Evolutionary conservation across 2,329 filamentous ascomycete species (phyloP).

Genomic region (Neonectria ditissima): DNA sequence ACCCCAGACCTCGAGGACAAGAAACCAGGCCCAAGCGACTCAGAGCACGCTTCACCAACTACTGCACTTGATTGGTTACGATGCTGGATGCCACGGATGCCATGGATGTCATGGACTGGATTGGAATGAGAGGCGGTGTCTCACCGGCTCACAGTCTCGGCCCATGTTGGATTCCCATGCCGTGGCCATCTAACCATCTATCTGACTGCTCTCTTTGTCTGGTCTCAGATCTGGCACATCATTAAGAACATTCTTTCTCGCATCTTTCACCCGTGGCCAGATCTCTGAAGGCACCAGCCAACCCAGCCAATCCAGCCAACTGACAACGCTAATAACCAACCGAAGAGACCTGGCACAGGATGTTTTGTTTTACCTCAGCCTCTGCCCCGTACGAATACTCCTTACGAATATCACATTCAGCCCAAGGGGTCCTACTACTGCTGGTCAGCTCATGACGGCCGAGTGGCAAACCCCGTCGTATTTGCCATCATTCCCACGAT

Average conservation of each 20-base stretch:
- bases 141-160: constrained; percentile 34
- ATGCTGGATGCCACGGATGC: neutral
- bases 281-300: constrained; percentile 23
- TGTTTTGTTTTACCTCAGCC: neutral
- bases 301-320: constrained; percentile 23
- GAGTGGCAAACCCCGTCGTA: neutral
- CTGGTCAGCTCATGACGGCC: neutral
- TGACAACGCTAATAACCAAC: constrained; percentile 19
- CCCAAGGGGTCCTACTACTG: neutral
- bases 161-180: constrained; percentile 37
- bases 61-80: constrained; percentile 33
- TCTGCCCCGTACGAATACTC: neutral
- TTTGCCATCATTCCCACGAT: constrained; percentile 15
- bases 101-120: constrained; percentile 9
- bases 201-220: constrained; percentile 19
- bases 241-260: constrained; percentile 23
- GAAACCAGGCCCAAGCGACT: constrained; percentile 12
- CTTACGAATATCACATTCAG: neutral
- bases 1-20: constrained; percentile 8
- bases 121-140: constrained; percentile 31
- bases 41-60: constrained; percentile 21
- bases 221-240: constrained; percentile 40
- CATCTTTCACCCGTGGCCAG: constrained; percentile 23
- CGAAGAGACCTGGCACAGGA: constrained; percentile 15
- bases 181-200: constrained; percentile 23